A percentile compares a stretch with the other conserved stretches of the same genome.
Evolutionary conservation across 805 yeast species (phyloP).

Genomic region (Hanseniaspora valbyensis): DNA sequence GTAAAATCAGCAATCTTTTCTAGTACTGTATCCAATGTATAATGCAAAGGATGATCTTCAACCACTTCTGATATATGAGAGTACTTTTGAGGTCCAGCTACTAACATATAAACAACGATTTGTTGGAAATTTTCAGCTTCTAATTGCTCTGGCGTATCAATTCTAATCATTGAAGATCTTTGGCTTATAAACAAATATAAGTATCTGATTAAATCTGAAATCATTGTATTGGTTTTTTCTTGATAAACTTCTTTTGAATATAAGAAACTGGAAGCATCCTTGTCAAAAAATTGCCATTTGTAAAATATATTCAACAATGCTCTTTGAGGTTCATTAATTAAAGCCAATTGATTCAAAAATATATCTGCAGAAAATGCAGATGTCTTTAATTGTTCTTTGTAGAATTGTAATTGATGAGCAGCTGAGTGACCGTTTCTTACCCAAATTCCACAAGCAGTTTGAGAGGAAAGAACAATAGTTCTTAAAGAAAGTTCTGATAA

Average conservation of each 20-base stretch:
- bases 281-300: constrained; percentile 47
- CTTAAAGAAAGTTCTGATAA: constrained; percentile 50
- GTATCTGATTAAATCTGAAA: constrained; percentile 70
- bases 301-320: constrained; percentile 46
- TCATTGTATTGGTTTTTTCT: constrained; percentile 42
- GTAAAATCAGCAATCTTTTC: constrained; percentile 48
- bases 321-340: constrained; percentile 45
- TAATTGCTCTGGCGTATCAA: constrained; percentile 26
- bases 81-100: constrained; percentile 44
- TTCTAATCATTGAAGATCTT: constrained; percentile 47
- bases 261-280: constrained; percentile 34
- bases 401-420: constrained; percentile 40
- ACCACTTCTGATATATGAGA: constrained; percentile 35
- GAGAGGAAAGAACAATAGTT: constrained; percentile 50
- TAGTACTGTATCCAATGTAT: constrained; percentile 39
- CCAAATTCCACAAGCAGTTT: constrained; percentile 58
- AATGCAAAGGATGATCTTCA: constrained; percentile 30
- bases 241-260: constrained; percentile 38
- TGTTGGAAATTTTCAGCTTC: constrained; percentile 30
- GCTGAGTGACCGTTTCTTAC: constrained; percentile 56
- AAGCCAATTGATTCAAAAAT: constrained; percentile 51
- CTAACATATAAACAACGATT: constrained; percentile 40
- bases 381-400: constrained; percentile 37
- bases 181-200: constrained; percentile 62
- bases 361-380: constrained; percentile 65